Base-by-base conservation (phyloP, 306 rosid species). In the Citrullus amarus region DNA sequence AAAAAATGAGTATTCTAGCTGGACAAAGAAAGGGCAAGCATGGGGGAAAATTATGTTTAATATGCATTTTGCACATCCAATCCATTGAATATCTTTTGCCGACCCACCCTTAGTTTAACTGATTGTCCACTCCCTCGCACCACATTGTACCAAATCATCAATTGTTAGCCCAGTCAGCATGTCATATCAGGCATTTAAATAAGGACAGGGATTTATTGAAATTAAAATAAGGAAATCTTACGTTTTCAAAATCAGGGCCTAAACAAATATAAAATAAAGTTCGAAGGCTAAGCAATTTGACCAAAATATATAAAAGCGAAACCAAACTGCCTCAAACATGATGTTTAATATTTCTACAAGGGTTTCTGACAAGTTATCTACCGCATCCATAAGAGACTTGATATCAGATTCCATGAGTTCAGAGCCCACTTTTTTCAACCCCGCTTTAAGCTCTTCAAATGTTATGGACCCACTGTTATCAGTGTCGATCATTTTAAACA, bases 381-480 rank as follows among this genome's bases (percentile, higher is more conserved):
- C 98, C 85, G 98, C 96, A 0, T 89, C 94, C 98, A 93, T 93
- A 17, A 93, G 94, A 78, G 94, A 82, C 82, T 85, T 89, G 70
- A 93, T 93, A 76, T 93, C 98, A 81, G 92, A 88, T 83, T 93
- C 98, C 94, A 83, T 88, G 56, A 93, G 93, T 48, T 93, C 86
- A 43, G 98, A 89, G 50, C 98, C 98, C 51, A 93, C 96, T 78
- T 85, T 86, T 85, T 65, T 85, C 84, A 93, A 81, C 72, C 96
- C 98, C 53, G 73, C 88, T 85, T 93, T 93, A 75, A 93, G 96
- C 74, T 93, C 98, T 83, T 93, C 98, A 81, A 81, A 93, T 81
- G 98, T 93, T 76, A 93, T 91, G 6, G 98, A 81, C 50, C 98
- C 98, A 9, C 94, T 91, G 67, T 83, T 86, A 85, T 93, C 98